A percentile compares a stretch with the other conserved stretches of the same genome.
Evolutionary conservation across 202 grass and related monocot species (phyloP).

Genomic region (Zoysia matrella): DNA sequence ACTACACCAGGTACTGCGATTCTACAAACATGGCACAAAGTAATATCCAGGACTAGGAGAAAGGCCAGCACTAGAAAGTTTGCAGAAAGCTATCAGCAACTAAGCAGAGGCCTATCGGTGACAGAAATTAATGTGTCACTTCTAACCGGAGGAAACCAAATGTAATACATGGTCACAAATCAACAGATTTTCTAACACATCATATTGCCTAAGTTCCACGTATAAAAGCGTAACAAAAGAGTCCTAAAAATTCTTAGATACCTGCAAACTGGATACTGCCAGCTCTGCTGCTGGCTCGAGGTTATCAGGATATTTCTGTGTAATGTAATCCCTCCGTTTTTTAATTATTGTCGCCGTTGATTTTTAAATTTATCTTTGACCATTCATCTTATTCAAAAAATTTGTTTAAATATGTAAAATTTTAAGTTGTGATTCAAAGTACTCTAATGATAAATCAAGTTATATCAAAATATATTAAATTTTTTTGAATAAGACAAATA

Average conservation of each 20-base stretch:
- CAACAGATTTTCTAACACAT: constrained; percentile 8
- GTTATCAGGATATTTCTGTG: constrained; percentile 91
- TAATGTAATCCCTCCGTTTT: no score
- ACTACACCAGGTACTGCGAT: neutral
- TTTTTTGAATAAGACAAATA: no score
- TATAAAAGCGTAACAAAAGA: neutral
- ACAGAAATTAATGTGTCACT: constrained; percentile 4
- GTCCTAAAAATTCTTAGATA: constrained; percentile 30
- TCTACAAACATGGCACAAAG: neutral
- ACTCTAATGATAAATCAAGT: no score
- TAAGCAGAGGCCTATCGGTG: neutral
- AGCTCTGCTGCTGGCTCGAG: constrained; percentile 87
- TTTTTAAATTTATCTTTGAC: no score
- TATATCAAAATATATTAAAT: no score
- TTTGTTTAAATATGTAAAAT: no score
- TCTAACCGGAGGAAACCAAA: constrained; percentile 11
- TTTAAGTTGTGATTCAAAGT: no score
- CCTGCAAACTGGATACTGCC: constrained; percentile 94
- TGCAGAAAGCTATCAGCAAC: neutral
- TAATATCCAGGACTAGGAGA: neutral
- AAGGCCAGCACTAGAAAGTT: constrained; percentile 8
- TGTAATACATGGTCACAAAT: neutral
- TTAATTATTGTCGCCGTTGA: no score
- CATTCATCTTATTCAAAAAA: no score
- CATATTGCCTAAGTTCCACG: constrained; percentile 6